Percentiles rank a stretch among this genome's conserved stretches.
These are phyloP conservation scores for Paecilomyces sp. DNA, from an alignment of 2,329 filamentous ascomycete species.

Conservation along the genomic window DNA sequence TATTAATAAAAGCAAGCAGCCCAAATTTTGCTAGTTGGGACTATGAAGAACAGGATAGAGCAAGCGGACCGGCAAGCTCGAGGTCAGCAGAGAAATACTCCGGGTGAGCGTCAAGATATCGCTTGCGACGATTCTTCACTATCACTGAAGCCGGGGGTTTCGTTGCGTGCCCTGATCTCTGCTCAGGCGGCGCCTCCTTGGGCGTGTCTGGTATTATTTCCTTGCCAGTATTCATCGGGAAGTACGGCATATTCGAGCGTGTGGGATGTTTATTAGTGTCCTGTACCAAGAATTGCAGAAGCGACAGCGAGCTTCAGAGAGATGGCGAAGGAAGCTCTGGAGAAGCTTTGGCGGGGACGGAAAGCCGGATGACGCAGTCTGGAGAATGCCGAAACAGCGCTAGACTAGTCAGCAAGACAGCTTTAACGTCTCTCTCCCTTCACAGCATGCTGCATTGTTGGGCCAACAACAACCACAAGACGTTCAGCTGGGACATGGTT, in stretches of 20 bases:
- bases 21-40: slow-evolving; percentile 5
- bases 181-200: slow-evolving; percentile 1
- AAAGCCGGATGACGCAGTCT: neutral
- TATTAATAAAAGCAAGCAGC: neutral
- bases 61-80: slow-evolving; percentile 52
- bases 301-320: slow-evolving; percentile 1
- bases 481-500: neutral
- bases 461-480: neutral
- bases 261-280: neutral
- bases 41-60: slow-evolving; percentile 18
- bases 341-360: neutral
- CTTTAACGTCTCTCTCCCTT: neutral
- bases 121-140: slow-evolving; percentile 68
- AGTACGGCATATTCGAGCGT: slow-evolving; percentile 25
- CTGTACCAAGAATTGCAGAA: slow-evolving; percentile 1
- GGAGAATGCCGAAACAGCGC: neutral
- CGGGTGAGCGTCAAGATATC: slow-evolving; percentile 66
- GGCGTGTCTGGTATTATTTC: slow-evolving; percentile 8
- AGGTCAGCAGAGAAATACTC: slow-evolving; percentile 62
- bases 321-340: neutral
- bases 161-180: slow-evolving; percentile 2
- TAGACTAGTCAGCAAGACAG: neutral
- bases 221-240: slow-evolving; percentile 26
- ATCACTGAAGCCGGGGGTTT: slow-evolving; percentile 40
- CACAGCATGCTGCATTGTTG: neutral